Conservation (phyloP, 768 basidiomycete genomes). For the Podaxis carcinomalis region DNA sequence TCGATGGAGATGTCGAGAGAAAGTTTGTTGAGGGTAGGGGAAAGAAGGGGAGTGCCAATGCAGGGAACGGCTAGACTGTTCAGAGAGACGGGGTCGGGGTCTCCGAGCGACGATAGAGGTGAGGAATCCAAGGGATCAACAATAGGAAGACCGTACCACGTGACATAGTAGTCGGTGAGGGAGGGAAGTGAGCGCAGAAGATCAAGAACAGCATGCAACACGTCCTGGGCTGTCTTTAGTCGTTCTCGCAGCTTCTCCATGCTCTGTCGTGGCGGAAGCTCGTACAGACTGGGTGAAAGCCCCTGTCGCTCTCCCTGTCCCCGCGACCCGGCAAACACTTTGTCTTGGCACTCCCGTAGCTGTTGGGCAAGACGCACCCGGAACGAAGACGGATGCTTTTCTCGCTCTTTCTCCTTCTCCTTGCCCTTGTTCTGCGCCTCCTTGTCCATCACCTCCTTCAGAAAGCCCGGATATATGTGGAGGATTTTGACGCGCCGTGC, state of each 20-base stretch:
- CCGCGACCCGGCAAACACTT: not conserved
- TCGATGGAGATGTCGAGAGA: constrained; percentile 41
- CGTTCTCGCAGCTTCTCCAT: constrained; percentile 4
- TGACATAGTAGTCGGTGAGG: constrained; percentile 45
- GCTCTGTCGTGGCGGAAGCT: constrained; percentile 14
- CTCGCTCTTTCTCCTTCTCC: not conserved
- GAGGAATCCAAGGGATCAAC: not conserved
- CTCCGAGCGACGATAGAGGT: not conserved
- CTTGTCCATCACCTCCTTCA: constrained; percentile 34
- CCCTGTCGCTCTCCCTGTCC: constrained; percentile 3
- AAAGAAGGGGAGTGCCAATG: constrained; percentile 8
- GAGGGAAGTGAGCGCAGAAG: constrained; percentile 40
- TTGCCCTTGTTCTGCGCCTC: constrained; percentile 13
- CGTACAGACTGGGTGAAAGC: constrained; percentile 28
- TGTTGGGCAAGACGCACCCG: constrained; percentile 5
- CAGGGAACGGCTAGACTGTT: constrained; percentile 1
- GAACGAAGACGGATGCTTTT: not conserved
- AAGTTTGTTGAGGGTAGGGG: constrained; percentile 30
- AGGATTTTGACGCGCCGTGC: constrained; percentile 44
- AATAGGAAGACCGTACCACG: constrained; percentile 39
- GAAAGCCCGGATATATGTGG: constrained; percentile 45
- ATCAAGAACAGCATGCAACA: constrained; percentile 36
- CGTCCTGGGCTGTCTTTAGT: constrained; percentile 24
- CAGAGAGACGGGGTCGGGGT: constrained; percentile 10
- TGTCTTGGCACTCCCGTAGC: not conserved